A percentile compares a stretch with the other conserved stretches of the same genome.
Evolutionary conservation across 768 basidiomycete species (phyloP).

Genomic region (Podaxis mareebaensis): DNA sequence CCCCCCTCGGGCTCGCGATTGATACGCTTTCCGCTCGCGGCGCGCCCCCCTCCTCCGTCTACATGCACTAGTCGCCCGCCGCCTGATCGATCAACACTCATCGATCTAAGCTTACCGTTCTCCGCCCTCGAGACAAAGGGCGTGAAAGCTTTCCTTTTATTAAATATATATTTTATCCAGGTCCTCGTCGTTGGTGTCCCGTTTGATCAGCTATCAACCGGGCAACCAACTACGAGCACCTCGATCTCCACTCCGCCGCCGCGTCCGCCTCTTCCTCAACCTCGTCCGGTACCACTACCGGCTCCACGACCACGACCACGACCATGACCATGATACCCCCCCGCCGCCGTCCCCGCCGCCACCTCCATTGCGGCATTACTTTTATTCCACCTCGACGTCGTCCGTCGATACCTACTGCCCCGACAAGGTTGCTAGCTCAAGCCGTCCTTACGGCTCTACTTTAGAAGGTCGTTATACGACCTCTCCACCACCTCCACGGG

Average conservation of each 20-base stretch:
- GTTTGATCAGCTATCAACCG: too few species aligned
- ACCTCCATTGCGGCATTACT: neutral
- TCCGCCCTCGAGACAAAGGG: too few species aligned
- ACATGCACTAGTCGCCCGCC: too few species aligned
- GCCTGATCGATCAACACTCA: too few species aligned
- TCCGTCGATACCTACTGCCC: neutral
- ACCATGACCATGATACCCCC: neutral
- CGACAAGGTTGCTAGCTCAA: conserved; percentile 15
- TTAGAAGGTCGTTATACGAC: neutral
- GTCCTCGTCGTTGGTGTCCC: too few species aligned
- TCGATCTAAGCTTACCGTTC: too few species aligned
- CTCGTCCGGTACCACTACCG: neutral
- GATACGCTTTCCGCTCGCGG: neutral
- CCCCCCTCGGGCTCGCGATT: neutral
- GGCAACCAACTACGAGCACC: too few species aligned
- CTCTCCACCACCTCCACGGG: conserved; percentile 17
- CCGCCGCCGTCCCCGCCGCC: neutral
- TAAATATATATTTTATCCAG: too few species aligned
- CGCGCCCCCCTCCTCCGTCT: too few species aligned
- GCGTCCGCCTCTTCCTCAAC: neutral
- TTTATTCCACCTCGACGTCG: neutral
- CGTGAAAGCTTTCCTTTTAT: too few species aligned
- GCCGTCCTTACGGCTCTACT: neutral
- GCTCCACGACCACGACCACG: neutral
- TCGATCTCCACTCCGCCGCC: neutral